phyloP scores from a whole-genome alignment of 2,329 filamentous ascomycete genomes.

The Trichoderma sp. region DNA sequence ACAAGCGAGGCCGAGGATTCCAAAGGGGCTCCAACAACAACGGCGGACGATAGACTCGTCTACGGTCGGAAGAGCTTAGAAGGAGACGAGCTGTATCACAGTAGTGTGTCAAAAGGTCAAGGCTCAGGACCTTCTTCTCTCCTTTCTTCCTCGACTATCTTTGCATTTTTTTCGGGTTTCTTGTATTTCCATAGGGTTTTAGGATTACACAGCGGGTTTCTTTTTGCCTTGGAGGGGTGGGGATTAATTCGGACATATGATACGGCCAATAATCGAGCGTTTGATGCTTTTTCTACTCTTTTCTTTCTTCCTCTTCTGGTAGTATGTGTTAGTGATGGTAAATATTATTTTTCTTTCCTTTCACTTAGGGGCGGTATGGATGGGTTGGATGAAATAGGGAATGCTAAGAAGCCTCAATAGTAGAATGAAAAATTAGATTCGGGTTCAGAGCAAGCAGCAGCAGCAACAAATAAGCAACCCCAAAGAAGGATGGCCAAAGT shows the following conservation, averaged over 20 bases:
- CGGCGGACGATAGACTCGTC: constrained; percentile 27
- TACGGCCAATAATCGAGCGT: not conserved
- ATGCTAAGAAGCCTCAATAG: not conserved
- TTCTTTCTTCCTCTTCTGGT: not conserved
- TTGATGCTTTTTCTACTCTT: not conserved
- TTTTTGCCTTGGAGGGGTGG: not conserved
- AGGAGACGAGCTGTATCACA: not conserved
- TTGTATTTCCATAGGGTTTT: not conserved
- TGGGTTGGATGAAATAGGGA: not conserved
- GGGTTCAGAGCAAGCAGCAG: not conserved
- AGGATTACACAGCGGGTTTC: not conserved
- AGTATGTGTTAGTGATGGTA: not conserved
- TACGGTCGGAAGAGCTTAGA: not conserved
- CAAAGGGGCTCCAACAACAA: constrained; percentile 32
- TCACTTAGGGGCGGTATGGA: not conserved
- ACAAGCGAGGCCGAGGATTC: constrained; percentile 34
- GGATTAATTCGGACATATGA: not conserved
- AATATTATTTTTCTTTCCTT: not conserved
- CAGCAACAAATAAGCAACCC: not conserved
- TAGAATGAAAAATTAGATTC: not conserved
- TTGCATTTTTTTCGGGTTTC: not conserved
- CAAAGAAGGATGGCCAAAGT: not conserved
- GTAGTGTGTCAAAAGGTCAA: not conserved
- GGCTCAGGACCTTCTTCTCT: not conserved
- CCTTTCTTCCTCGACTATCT: not conserved